phyloP scores from a whole-genome alignment of 179 eudicot species.

The Spinacia oleracea region DNA sequence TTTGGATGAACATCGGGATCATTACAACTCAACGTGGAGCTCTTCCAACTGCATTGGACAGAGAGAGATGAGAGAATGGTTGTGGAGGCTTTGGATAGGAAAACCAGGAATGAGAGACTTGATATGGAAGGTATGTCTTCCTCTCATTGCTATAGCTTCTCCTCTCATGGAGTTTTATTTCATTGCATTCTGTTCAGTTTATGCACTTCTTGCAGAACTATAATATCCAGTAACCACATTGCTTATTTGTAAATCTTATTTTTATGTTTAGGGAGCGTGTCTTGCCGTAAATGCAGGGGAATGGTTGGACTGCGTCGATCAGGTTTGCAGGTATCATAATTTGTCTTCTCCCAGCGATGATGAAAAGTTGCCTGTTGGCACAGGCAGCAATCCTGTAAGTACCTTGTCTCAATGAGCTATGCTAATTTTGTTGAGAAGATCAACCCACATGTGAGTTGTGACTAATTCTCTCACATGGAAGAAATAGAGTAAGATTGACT shows the following conservation, averaged over 20 bases:
- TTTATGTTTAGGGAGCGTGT: slow-evolving; percentile 72
- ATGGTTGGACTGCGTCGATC: slow-evolving; percentile 63
- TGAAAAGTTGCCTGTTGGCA: slow-evolving; percentile 94
- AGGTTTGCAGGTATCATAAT: slow-evolving; percentile 67
- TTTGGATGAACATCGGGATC: slow-evolving; percentile 79
- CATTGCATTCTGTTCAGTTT: not conserved
- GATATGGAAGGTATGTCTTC: slow-evolving; percentile 82
- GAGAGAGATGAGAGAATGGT: slow-evolving; percentile 91
- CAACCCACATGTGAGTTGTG: no score
- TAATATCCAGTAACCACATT: not conserved
- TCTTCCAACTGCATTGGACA: slow-evolving; percentile 80
- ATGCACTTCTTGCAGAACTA: not conserved
- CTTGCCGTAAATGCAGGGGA: slow-evolving; percentile 73
- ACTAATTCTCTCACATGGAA: no score
- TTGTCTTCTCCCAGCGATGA: slow-evolving; percentile 67
- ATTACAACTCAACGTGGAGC: slow-evolving; percentile 79
- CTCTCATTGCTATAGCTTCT: not conserved
- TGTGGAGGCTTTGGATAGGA: slow-evolving; percentile 73
- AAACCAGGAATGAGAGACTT: slow-evolving; percentile 73
- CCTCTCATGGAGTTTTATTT: not conserved
- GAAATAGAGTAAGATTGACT: no score
- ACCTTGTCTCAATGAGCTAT: slow-evolving; percentile 13
- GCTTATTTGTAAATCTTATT: slow-evolving; percentile 4
- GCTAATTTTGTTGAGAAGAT: no score
- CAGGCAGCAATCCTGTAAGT: slow-evolving; percentile 99